A percentile compares a stretch with the other conserved stretches of the same genome.
phyloP scores from a whole-genome alignment of 2,329 filamentous ascomycete genomes.

The Macrophomina phaseolina region DNA sequence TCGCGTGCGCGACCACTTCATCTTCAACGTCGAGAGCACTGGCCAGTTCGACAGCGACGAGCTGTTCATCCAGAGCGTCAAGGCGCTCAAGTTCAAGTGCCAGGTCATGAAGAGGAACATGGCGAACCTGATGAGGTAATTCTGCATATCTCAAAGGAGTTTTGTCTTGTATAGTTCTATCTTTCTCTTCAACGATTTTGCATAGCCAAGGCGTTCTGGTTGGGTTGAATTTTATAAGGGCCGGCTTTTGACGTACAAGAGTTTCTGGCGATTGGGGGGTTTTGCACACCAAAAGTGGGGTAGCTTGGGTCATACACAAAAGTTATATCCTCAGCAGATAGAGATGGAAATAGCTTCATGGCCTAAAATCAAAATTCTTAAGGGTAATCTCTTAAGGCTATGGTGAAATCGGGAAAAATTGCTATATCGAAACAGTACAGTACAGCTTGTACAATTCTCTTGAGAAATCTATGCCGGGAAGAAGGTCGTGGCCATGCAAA shows the following conservation, averaged over 20 bases:
- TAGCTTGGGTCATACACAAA: background rate
- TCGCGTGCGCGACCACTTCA: slow-evolving; percentile 91
- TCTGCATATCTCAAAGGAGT: background rate
- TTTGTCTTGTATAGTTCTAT: background rate
- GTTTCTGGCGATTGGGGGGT: slow-evolving; percentile 3
- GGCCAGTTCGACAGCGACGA: slow-evolving; percentile 95
- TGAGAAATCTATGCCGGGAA: background rate
- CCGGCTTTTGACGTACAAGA: background rate
- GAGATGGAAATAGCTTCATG: background rate
- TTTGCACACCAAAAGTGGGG: background rate
- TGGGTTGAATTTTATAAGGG: background rate
- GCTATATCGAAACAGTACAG: background rate
- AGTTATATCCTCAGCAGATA: slow-evolving; percentile 8
- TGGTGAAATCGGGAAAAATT: too few relatives aligned
- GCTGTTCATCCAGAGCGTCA: slow-evolving; percentile 88
- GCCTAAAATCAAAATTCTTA: background rate
- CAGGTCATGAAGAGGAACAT: slow-evolving; percentile 73
- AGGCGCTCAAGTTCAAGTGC: slow-evolving; percentile 85
- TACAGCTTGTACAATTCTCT: background rate
- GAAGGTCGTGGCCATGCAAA: background rate
- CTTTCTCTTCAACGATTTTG: slow-evolving; percentile 15
- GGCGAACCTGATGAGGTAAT: slow-evolving; percentile 44
- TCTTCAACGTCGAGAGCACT: slow-evolving; percentile 92
- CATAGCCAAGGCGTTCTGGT: slow-evolving; percentile 29
- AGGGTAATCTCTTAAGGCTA: too few relatives aligned